Evolutionary conservation across 306 rosid genomes (phyloP).

Genomic region (Cucumis melo): DNA sequence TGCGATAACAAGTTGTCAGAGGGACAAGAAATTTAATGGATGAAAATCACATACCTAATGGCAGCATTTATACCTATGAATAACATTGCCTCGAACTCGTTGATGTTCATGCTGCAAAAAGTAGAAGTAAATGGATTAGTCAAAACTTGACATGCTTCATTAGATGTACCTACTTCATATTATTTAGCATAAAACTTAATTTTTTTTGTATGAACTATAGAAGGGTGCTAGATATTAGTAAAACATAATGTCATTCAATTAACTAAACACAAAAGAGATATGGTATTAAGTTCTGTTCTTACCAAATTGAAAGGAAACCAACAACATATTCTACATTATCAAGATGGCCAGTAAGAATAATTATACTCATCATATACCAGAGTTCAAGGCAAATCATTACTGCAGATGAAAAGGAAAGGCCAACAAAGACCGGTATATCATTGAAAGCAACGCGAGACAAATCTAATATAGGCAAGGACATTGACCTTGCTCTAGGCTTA

Average conservation of each 20-base stretch:
- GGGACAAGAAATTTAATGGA: not conserved
- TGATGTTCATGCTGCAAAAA: slow-evolving; percentile 51
- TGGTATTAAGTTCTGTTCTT: slow-evolving; percentile 8
- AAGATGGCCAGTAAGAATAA: slow-evolving; percentile 66
- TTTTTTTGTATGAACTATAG: not conserved
- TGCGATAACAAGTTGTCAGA: not conserved
- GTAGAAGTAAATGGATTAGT: slow-evolving; percentile 13
- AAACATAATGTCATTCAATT: not conserved
- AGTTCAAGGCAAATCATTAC: slow-evolving; percentile 87
- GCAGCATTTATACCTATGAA: slow-evolving; percentile 90
- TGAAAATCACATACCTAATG: slow-evolving; percentile 32
- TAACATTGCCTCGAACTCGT: slow-evolving; percentile 72
- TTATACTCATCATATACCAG: slow-evolving; percentile 74
- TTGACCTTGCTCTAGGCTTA: slow-evolving; percentile 73
- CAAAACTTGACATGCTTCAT: not conserved
- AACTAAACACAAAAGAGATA: not conserved
- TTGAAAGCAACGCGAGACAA: slow-evolving; percentile 57
- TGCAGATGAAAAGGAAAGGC: slow-evolving; percentile 86
- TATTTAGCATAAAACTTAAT: not conserved
- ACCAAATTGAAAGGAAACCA: slow-evolving; percentile 80
- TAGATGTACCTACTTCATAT: not conserved
- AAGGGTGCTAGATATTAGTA: not conserved
- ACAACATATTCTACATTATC: slow-evolving; percentile 53
- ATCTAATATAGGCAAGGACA: slow-evolving; percentile 59
- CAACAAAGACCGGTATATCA: slow-evolving; percentile 69